Conservation (phyloP, 371 early-diverging fungal species). For the Mortierella sp. region DNA sequence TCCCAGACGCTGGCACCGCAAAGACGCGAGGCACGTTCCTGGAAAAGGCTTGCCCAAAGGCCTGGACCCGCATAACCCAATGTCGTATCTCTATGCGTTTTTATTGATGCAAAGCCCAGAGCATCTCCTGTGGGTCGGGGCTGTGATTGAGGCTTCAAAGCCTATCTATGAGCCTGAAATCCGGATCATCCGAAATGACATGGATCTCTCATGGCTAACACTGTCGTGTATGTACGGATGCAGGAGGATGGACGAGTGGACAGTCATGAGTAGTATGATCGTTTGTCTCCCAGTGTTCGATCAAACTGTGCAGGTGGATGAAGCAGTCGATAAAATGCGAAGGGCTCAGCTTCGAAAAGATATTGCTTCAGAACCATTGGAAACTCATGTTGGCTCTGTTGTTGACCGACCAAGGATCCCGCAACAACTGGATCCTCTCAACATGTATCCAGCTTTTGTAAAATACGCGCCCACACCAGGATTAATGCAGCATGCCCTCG, state of each 20-base stretch:
- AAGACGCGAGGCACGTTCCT: constrained; percentile 25
- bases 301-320: constrained; percentile 51
- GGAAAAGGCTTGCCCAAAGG: constrained; percentile 41
- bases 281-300: constrained; percentile 74
- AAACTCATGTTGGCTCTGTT: too few relatives aligned
- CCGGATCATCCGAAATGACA: constrained; percentile 68
- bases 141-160: constrained; percentile 66
- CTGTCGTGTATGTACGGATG: constrained; percentile 66
- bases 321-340: constrained; percentile 35
- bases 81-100: constrained; percentile 50
- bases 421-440: constrained; percentile 47
- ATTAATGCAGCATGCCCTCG: constrained; percentile 68
- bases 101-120: constrained; percentile 43
- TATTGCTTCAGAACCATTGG: constrained; percentile 3
- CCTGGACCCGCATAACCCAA: constrained; percentile 36
- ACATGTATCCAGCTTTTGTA: constrained; percentile 58
- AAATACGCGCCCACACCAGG: constrained; percentile 57
- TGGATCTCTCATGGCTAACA: constrained; percentile 65
- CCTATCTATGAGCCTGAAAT: constrained; percentile 64
- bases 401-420: constrained; percentile 38
- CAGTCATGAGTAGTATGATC: constrained; percentile 65
- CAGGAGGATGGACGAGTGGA: constrained; percentile 55
- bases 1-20: constrained; percentile 43
- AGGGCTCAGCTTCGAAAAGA: constrained; percentile 46
- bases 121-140: constrained; percentile 66